A percentile compares a stretch with the other conserved stretches of the same genome.
Evolutionary conservation across 2,329 filamentous ascomycete species (phyloP).

Genomic region (Trichoderma brevicompactum): DNA sequence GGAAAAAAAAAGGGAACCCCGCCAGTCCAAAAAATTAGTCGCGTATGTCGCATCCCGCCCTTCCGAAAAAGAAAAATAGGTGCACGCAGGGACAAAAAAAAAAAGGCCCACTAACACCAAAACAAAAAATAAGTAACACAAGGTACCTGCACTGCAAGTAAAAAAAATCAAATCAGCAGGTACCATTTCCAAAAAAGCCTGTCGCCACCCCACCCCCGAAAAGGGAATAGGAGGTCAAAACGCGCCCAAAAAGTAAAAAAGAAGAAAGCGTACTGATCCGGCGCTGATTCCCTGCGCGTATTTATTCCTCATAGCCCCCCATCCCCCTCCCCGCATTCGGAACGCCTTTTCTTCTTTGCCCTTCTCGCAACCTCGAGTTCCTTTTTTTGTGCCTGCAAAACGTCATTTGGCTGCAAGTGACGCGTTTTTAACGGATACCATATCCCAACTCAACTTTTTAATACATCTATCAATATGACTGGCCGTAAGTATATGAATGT

Average conservation of each 20-base stretch:
- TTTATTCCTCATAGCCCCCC: constrained; percentile 41
- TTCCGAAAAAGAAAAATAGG: constrained; percentile 22
- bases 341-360: constrained; percentile 28
- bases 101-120: not conserved
- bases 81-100: not conserved
- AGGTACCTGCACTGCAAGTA: constrained; percentile 16
- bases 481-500: constrained; percentile 63
- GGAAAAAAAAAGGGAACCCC: constrained; percentile 3
- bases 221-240: constrained; percentile 23
- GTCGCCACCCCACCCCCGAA: constrained; percentile 29
- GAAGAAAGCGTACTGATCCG: constrained; percentile 32
- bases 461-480: constrained; percentile 63
- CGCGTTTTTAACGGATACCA: constrained; percentile 25
- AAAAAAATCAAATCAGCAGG: constrained; percentile 22
- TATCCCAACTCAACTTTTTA: constrained; percentile 29
- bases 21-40: not conserved
- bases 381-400: constrained; percentile 1
- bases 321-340: constrained; percentile 38
- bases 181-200: constrained; percentile 15
- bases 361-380: constrained; percentile 17
- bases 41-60: constrained; percentile 7
- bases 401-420: constrained; percentile 8
- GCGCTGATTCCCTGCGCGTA: constrained; percentile 45
- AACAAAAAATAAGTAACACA: constrained; percentile 7
- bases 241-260: not conserved